A percentile compares a stretch with the other conserved stretches of the same genome.
These are phyloP conservation scores for Bipolaris bicolor DNA, from an alignment of 2,329 filamentous ascomycete genomes.

Conservation along the genomic window DNA sequence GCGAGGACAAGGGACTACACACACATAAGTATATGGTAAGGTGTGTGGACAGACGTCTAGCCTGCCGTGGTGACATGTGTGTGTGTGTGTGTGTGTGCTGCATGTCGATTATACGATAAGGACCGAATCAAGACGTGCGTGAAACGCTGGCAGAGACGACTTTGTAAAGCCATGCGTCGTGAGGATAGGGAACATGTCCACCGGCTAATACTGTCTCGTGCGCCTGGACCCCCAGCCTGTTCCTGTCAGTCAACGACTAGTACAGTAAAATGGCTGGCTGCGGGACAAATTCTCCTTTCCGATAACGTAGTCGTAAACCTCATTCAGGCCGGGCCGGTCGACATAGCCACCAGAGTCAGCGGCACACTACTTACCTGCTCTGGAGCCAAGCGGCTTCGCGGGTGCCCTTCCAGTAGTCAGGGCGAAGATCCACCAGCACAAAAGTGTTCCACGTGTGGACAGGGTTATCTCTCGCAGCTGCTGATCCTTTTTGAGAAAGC, in stretches of 20 bases:
- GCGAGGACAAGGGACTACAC: slow-evolving; percentile 7
- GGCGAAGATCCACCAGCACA: slow-evolving; percentile 29
- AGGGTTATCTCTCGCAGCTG: slow-evolving; percentile 41
- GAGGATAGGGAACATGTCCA: slow-evolving; percentile 21
- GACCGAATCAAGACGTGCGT: slow-evolving; percentile 23
- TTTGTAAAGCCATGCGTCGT: slow-evolving; percentile 34
- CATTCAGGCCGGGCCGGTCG: slow-evolving; percentile 16
- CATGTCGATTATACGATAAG: slow-evolving; percentile 12
- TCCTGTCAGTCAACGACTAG: slow-evolving; percentile 24
- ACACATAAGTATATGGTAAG: too few relatives aligned
- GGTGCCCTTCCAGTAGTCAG: slow-evolving; percentile 32
- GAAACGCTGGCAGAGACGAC: slow-evolving; percentile 39
- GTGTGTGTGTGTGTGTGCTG: slow-evolving; percentile 9
- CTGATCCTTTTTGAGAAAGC: slow-evolving; percentile 31
- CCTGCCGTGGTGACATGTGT: too few relatives aligned
- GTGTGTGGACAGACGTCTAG: too few relatives aligned
- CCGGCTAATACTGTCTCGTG: slow-evolving; percentile 37
- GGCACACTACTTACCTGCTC: slow-evolving; percentile 13
- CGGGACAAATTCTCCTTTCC: slow-evolving; percentile 13
- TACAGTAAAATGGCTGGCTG: slow-evolving; percentile 15
- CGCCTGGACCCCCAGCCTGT: slow-evolving; percentile 25
- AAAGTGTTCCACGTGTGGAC: slow-evolving; percentile 44
- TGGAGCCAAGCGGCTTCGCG: slow-evolving; percentile 27
- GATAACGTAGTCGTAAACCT: slow-evolving; percentile 8
- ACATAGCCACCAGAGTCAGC: slow-evolving; percentile 16